Evolutionary conservation across 2,329 filamentous ascomycete genomes (phyloP), one percentile per base, ranked within the genome.

Genomic region (Dactylellina parvicollis): DNA sequence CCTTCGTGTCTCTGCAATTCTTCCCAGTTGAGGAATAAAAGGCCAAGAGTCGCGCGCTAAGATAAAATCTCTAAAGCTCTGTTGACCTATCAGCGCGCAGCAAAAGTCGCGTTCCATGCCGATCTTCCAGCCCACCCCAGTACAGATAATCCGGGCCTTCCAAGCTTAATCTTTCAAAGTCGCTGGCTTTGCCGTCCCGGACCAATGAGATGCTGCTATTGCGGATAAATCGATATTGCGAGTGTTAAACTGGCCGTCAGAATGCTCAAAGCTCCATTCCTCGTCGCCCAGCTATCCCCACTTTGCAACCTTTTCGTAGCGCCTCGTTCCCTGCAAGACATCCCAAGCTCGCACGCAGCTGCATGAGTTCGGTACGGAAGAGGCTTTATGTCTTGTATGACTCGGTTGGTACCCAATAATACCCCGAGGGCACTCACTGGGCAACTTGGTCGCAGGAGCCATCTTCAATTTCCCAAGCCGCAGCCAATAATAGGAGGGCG

Each of bases 1-100:
- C 44, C 38, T 2, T 30, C 4, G 22, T 8, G 20, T 26, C 20
- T n/a, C 12, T 8, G 47, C 18, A 18, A 54, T 30, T 47, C 26
- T 34, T 32, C 30, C 24, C 18, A 38, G 14, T 16, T 16, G 36
- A 36, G n/a, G 30, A 57, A 20, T 42, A 1, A 40, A 16, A 50
- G 46, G 66, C 67, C 59, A 65, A 64, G 54, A 72, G 67, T 72
- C 67, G 67, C 67, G 67, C 67, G 67, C 67, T 60, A 72, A 64
- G 28, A 36, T 1, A 5, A 47, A 55, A 38, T n/a, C 47, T 64
- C n/a, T 56, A 34, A 32, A 52, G 16, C 30, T 38, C 12, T 44
- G 14, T 38, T 22, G 24, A 16, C 62, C 52, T 59, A 67, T 59
- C 62, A 67, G 62, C 54, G 62, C 52, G 62, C 46, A 59, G 50